Evolutionary conservation across 345 rosid species (phyloP), one percentile per base, ranked within the genome.

Genomic region (Dovyalis caffra): DNA sequence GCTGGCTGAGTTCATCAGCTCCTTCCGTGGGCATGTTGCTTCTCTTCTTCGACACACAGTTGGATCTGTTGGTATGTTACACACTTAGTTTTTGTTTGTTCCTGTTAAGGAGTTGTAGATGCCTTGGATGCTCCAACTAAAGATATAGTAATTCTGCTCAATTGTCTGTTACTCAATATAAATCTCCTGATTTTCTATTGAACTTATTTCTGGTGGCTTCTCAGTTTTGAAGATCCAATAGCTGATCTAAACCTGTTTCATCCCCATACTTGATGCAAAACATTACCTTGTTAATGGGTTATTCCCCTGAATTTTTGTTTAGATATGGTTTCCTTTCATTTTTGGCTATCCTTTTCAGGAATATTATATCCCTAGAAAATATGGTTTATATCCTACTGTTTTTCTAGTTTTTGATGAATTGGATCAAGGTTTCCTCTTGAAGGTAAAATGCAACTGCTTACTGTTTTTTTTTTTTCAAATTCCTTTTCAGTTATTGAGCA

Each of bases 41-140:
- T 18, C 85, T 62, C 92, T 90, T 75, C 97, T 96, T 69, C 89
- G 98, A 34, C 95, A 96, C 79, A 85, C 86, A 91, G 93, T 90
- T 82, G 99, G 97, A 78, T 93, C 98, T 66, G 86, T 88, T 77
- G 97, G 99, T 95, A 89, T 63, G 92, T 82, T 60, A 18, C 18
- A 18, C 45, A 2, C 28, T 25, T 51, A 31, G 3, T 43, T 47
- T 43, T n/a, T 21, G 16, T 35, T 62, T 23, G 51, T 58, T 53
- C 15, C 12, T 31, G 6, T 23, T 10, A 34, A 9, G 5, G 35
- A 31, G 16, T 16, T 10, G 8, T 49, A 62, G 76, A 64, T 60
- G 8, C 18, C 20, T n/a, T 0, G 2, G 28, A 45, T 64, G 1
- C 8, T 45, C 21, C 20, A 3, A 6, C 3, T 15, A 2, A 32